Conservation (phyloP, 176 grass and related monocot genomes). For the Musa acuminata region DNA sequence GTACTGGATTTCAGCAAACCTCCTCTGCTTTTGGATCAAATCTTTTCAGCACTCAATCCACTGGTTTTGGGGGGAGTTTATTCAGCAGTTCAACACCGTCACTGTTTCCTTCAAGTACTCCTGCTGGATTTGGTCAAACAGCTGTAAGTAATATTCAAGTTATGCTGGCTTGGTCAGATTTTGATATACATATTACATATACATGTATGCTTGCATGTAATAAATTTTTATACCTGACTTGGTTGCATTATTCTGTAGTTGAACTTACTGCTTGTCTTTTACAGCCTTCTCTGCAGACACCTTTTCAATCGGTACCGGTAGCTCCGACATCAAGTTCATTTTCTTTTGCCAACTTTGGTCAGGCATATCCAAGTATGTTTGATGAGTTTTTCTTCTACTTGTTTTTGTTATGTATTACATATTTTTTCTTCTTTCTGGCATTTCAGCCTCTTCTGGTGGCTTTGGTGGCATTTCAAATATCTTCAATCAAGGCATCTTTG, state of each 20-base stretch:
- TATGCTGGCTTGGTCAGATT: not conserved
- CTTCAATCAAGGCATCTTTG: conserved; percentile 36
- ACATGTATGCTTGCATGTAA: too few species aligned
- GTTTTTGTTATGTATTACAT: not conserved
- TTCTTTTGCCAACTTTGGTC: conserved; percentile 49
- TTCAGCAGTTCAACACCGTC: conserved; percentile 42
- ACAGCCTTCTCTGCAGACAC: conserved; percentile 19
- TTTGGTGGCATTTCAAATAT: conserved; percentile 40
- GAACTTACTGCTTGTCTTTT: conserved; percentile 6
- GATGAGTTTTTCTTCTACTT: not conserved
- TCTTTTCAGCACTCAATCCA: conserved; percentile 37
- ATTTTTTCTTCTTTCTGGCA: conserved; percentile 13
- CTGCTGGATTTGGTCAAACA: conserved; percentile 21
- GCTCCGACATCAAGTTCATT: conserved; percentile 42
- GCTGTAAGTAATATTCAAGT: conserved; percentile 23
- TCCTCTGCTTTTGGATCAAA: conserved; percentile 47
- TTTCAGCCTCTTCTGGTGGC: conserved; percentile 43
- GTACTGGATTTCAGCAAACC: conserved; percentile 14
- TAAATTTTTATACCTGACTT: not conserved
- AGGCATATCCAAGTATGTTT: conserved; percentile 46
- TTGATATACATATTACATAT: too few species aligned
- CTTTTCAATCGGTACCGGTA: conserved; percentile 36
- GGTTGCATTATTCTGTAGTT: not conserved
- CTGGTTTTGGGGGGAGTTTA: conserved; percentile 38
- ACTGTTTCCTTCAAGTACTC: conserved; percentile 34